Percentiles rank a stretch among this genome's conserved stretches.
phyloP scores from a whole-genome alignment of 179 eudicot species.

The Spinacia oleracea region DNA sequence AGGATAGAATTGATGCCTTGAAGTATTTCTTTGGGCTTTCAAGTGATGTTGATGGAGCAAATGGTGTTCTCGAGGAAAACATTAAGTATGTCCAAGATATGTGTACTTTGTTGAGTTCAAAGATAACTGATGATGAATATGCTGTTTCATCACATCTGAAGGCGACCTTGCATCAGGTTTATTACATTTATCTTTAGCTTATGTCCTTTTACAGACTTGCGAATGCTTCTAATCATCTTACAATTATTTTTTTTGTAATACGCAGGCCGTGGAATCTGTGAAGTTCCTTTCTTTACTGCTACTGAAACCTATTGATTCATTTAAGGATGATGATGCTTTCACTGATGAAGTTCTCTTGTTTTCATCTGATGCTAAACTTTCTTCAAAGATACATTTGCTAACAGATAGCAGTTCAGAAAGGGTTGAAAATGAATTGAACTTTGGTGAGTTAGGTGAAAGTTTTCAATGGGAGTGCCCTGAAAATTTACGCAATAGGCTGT shows the following conservation, averaged over 20 bases:
- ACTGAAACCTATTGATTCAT: slow-evolving; percentile 46
- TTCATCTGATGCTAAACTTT: slow-evolving; percentile 34
- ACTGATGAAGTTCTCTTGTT: slow-evolving; percentile 34
- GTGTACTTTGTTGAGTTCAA: slow-evolving; percentile 51
- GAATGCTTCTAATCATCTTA: not conserved
- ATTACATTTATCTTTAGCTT: slow-evolving; percentile 15
- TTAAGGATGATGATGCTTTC: slow-evolving; percentile 37
- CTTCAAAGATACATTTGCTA: slow-evolving; percentile 58
- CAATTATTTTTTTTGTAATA: slow-evolving; percentile 9
- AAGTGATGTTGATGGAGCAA: slow-evolving; percentile 38
- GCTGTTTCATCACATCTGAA: slow-evolving; percentile 29
- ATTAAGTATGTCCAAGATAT: slow-evolving; percentile 60
- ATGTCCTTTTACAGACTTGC: not conserved
- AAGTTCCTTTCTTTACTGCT: slow-evolving; percentile 53
- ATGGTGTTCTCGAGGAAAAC: slow-evolving; percentile 50
- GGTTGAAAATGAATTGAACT: slow-evolving; percentile 47
- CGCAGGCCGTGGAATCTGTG: slow-evolving; percentile 62
- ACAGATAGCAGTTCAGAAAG: slow-evolving; percentile 56
- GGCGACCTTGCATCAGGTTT: slow-evolving; percentile 53
- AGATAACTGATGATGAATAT: slow-evolving; percentile 40
- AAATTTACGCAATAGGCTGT: slow-evolving; percentile 70
- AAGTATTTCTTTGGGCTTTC: slow-evolving; percentile 74
- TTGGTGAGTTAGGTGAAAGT: slow-evolving; percentile 56
- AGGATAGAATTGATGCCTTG: slow-evolving; percentile 58
- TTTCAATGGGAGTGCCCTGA: slow-evolving; percentile 97